Conservation (phyloP, 2,329 filamentous ascomycete genomes). For the Cercospora nicotianae region DNA sequence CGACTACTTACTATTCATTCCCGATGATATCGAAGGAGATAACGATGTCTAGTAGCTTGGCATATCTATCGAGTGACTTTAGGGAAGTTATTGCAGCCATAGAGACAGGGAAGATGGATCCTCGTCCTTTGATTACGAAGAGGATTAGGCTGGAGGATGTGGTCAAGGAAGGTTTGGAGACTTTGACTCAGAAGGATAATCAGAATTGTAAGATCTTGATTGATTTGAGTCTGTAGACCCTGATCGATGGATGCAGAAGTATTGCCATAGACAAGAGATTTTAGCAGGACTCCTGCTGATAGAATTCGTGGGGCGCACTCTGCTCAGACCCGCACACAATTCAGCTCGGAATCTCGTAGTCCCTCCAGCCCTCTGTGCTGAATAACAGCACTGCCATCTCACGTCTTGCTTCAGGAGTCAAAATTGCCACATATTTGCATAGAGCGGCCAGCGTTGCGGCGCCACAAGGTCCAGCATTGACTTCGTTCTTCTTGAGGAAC, state of each 20-base stretch:
- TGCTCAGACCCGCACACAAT: not conserved
- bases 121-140: slow-evolving; percentile 12
- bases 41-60: not conserved
- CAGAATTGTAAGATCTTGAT: slow-evolving; percentile 18
- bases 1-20: slow-evolving; percentile 6
- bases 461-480: slow-evolving; percentile 64
- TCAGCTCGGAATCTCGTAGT: slow-evolving; percentile 47
- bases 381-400: slow-evolving; percentile 65
- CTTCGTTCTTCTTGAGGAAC: slow-evolving; percentile 51
- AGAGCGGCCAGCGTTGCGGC: slow-evolving; percentile 61
- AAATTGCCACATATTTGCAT: slow-evolving; percentile 42
- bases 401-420: slow-evolving; percentile 43
- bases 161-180: slow-evolving; percentile 8
- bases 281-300: not conserved
- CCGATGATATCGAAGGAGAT: slow-evolving; percentile 14
- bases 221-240: slow-evolving; percentile 6
- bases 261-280: not conserved
- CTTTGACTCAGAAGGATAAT: slow-evolving; percentile 10
- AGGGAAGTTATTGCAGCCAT: slow-evolving; percentile 13
- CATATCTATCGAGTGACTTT: slow-evolving; percentile 11
- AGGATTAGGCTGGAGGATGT: slow-evolving; percentile 16
- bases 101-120: slow-evolving; percentile 1
- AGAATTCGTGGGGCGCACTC: no score
- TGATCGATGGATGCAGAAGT: not conserved
- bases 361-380: slow-evolving; percentile 63